phyloP scores from a whole-genome alignment of 345 rosid species.

The Mallotus nudiflorus region DNA sequence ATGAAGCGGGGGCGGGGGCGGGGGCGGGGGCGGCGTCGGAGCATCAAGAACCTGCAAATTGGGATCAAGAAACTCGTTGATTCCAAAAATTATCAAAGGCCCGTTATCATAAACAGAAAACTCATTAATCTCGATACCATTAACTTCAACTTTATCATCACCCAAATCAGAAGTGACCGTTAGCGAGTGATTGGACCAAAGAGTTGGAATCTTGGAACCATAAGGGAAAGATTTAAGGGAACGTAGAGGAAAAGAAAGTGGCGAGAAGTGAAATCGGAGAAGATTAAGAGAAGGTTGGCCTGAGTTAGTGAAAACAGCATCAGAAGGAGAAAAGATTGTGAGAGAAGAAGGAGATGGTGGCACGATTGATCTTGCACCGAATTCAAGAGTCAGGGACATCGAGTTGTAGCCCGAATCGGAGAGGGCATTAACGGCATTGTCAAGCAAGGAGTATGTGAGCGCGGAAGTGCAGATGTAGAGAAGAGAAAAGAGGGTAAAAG shows the following conservation, averaged over 20 bases:
- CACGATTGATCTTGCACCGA: conserved; percentile 17
- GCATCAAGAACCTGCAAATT: conserved; percentile 3
- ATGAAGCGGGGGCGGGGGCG: background rate
- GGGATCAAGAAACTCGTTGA: conserved; percentile 32
- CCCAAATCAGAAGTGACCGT: conserved; percentile 25
- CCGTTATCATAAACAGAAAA: conserved; percentile 29
- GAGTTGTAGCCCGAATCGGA: conserved; percentile 25
- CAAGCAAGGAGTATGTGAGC: conserved; percentile 11
- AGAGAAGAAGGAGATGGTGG: conserved; percentile 20
- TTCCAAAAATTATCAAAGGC: conserved; percentile 28
- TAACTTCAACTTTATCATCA: conserved; percentile 11
- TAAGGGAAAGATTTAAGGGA: conserved; percentile 29
- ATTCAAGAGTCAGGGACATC: conserved; percentile 39
- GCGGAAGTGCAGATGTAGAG: conserved; percentile 7
- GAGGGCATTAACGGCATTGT: conserved; percentile 28
- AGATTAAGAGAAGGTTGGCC: conserved; percentile 44
- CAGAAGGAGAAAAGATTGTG: conserved; percentile 42
- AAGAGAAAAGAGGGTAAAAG: conserved; percentile 15
- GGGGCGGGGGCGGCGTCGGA: no score
- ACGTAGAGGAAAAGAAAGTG: conserved; percentile 11
- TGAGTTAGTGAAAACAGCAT: conserved; percentile 25
- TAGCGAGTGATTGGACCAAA: conserved; percentile 29
- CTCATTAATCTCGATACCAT: conserved; percentile 27
- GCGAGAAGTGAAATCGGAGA: conserved; percentile 40
- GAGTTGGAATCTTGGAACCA: conserved; percentile 37